A percentile compares a stretch with the other conserved stretches of the same genome.
These are phyloP conservation scores for Didymella keratinophila DNA, from an alignment of 2,329 filamentous ascomycete species.

Conservation along the genomic window DNA sequence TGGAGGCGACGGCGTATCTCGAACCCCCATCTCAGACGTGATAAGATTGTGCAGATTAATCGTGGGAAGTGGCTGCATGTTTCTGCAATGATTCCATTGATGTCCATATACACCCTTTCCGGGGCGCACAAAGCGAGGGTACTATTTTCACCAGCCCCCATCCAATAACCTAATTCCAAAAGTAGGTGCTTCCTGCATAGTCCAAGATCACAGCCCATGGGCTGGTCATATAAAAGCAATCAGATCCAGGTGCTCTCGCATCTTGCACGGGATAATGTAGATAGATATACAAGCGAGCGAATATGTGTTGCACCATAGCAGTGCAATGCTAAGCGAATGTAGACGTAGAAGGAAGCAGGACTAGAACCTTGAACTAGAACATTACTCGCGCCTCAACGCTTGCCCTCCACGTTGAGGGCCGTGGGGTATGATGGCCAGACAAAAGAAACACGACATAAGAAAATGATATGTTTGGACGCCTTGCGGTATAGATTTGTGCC, in stretches of 20 bases:
- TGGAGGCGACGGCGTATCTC: too few relatives aligned
- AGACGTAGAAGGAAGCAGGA: neutral
- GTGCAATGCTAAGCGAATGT: neutral
- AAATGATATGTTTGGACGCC: neutral
- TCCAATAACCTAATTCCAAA: neutral
- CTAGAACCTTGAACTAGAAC: neutral
- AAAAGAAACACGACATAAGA: neutral
- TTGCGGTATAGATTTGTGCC: neutral
- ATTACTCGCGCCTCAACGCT: neutral
- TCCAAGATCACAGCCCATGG: neutral
- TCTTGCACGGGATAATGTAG: too few relatives aligned
- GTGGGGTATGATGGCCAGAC: slow-evolving; percentile 1
- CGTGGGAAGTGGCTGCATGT: neutral
- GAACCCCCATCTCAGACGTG: too few relatives aligned
- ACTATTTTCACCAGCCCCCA: neutral
- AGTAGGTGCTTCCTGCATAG: neutral
- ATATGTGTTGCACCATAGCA: neutral
- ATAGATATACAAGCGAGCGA: neutral
- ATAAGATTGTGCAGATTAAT: too few relatives aligned
- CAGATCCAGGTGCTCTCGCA: neutral
- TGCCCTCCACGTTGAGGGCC: neutral
- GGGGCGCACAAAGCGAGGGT: neutral
- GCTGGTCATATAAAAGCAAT: neutral
- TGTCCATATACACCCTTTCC: neutral
- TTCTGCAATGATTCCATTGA: neutral